These are phyloP conservation scores for Henckelia pumila DNA, from an alignment of 257 asterid genomes.

Conservation along the genomic window DNA sequence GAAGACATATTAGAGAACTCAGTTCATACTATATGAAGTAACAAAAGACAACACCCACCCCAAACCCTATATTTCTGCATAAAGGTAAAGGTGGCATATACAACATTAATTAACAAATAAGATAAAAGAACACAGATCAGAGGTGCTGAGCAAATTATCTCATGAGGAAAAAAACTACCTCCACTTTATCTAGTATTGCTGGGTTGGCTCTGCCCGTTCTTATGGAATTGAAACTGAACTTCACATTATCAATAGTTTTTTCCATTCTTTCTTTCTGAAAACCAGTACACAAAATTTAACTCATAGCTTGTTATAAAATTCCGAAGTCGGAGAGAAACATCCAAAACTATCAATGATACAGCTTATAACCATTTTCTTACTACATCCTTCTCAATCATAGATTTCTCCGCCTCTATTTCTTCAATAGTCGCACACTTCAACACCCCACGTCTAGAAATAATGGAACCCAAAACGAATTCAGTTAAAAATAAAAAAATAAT, in stretches of 20 bases:
- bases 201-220: conserved; percentile 95
- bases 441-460: conserved; percentile 51
- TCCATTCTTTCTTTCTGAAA: conserved; percentile 89
- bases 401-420: conserved; percentile 87
- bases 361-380: conserved; percentile 41
- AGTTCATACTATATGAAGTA: neutral
- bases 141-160: neutral
- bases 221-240: conserved; percentile 72
- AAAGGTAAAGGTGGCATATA: neutral
- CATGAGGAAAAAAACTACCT: conserved; percentile 43
- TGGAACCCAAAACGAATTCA: conserved; percentile 2
- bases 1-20: neutral
- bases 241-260: conserved; percentile 70
- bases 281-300: conserved; percentile 5
- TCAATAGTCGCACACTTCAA: conserved; percentile 79
- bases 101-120: neutral
- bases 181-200: conserved; percentile 80
- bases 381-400: conserved; percentile 66
- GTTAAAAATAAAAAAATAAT: neutral
- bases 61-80: neutral
- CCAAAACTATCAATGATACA: neutral
- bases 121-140: conserved; percentile 11
- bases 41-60: neutral
- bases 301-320: conserved; percentile 8
- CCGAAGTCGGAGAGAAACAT: neutral